Evolutionary conservation across 257 asterid genomes (phyloP).

Genomic region (Nicotiana otophora): DNA sequence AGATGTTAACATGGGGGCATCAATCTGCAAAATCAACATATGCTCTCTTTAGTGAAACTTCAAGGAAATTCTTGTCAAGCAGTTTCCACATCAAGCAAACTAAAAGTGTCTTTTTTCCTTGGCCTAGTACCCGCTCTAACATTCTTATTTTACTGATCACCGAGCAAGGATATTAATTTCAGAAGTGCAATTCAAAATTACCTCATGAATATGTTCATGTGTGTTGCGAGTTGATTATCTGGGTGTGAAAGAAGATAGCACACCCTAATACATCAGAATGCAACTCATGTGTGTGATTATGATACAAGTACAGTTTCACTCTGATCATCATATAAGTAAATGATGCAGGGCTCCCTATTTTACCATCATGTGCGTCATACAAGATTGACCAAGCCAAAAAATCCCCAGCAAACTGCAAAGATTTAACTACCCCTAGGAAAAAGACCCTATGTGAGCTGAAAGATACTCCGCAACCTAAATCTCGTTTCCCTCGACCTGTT

Average conservation of each 20-base stretch:
- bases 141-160: not conserved
- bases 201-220: not conserved
- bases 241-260: not conserved
- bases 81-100: not conserved
- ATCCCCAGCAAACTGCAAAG: not conserved
- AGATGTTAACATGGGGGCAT: slow-evolving; percentile 76
- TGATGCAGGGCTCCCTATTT: not conserved
- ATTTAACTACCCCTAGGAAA: not conserved
- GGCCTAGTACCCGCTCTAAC: not conserved
- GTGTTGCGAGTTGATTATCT: not conserved
- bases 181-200: not conserved
- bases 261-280: not conserved
- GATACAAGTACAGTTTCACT: not conserved
- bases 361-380: not conserved
- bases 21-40: slow-evolving; percentile 56
- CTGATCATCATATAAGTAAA: not conserved
- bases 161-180: not conserved
- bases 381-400: not conserved
- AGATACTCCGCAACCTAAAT: not conserved
- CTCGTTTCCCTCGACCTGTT: not conserved
- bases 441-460: not conserved
- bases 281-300: not conserved
- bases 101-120: not conserved
- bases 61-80: not conserved
- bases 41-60: not conserved